Percentiles rank a stretch among this genome's conserved stretches.
phyloP scores from a whole-genome alignment of 331 rosid species.

The Phaseolus coccineus region DNA sequence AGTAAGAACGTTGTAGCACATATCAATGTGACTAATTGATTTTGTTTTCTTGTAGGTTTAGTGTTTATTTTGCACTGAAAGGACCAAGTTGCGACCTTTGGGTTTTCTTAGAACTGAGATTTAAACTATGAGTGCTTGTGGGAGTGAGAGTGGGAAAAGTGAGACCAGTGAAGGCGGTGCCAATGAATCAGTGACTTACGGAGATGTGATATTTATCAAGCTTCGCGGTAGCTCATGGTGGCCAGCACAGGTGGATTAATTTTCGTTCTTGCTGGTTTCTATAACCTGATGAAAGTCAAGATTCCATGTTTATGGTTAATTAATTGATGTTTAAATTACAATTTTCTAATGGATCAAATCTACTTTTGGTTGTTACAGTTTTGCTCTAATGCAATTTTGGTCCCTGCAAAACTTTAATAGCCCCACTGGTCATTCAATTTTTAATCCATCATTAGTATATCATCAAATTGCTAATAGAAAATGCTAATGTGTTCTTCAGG shows the following conservation, averaged over 20 bases:
- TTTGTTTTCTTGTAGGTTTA: constrained; percentile 2
- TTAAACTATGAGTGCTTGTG: constrained; percentile 38
- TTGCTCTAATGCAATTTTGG: too few species aligned
- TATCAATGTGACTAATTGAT: constrained; percentile 23
- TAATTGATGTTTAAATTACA: constrained; percentile 22
- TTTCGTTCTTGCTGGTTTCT: constrained; percentile 8
- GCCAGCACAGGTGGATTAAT: constrained; percentile 72
- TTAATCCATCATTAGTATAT: too few species aligned
- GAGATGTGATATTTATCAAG: constrained; percentile 58
- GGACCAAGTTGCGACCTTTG: constrained; percentile 23
- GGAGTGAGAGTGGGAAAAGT: constrained; percentile 27
- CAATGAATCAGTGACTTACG: constrained; percentile 47
- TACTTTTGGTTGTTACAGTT: too few species aligned
- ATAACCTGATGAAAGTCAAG: background rate
- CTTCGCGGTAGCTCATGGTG: constrained; percentile 64
- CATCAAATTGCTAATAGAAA: too few species aligned
- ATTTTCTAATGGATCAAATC: background rate
- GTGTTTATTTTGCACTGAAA: background rate
- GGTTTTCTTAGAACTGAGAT: constrained; percentile 37
- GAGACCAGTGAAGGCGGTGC: constrained; percentile 35
- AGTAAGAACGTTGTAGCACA: background rate
- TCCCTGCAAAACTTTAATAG: too few species aligned
- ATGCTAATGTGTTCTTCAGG: too few species aligned
- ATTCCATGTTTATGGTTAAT: constrained; percentile 26
- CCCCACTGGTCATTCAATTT: too few species aligned